Conservation (phyloP, 768 basidiomycete species). For the Cantharellus anzutake region DNA sequence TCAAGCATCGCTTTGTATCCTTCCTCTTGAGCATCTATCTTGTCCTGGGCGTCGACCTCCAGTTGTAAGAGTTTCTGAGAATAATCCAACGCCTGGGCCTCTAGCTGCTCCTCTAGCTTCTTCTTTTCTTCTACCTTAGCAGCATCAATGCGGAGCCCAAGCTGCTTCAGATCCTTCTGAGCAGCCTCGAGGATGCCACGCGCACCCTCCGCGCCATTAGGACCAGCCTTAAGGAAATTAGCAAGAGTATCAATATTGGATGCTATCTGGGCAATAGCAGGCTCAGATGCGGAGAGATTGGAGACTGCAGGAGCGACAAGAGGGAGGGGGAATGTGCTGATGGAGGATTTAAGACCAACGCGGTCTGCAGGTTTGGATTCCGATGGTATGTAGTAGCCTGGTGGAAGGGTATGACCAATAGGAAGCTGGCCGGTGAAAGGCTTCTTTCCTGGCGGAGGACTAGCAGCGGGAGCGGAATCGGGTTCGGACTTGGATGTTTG, state of each 20-base stretch:
- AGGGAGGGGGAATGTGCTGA: slow-evolving; percentile 31
- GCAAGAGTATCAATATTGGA: slow-evolving; percentile 85
- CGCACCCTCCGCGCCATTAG: slow-evolving; percentile 38
- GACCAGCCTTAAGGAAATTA: slow-evolving; percentile 58
- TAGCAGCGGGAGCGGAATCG: slow-evolving; percentile 15
- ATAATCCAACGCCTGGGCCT: slow-evolving; percentile 71
- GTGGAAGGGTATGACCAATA: slow-evolving; percentile 87
- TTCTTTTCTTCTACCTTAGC: slow-evolving; percentile 62
- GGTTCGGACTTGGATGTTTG: neutral
- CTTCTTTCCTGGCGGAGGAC: slow-evolving; percentile 17
- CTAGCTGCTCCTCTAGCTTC: slow-evolving; percentile 44
- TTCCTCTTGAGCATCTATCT: slow-evolving; percentile 69
- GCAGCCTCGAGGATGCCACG: slow-evolving; percentile 62
- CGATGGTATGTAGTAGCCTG: slow-evolving; percentile 54
- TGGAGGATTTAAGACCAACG: slow-evolving; percentile 14
- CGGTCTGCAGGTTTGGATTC: slow-evolving; percentile 25
- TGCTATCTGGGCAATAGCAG: slow-evolving; percentile 84
- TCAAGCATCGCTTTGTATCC: slow-evolving; percentile 69
- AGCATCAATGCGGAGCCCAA: slow-evolving; percentile 58
- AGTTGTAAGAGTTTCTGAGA: slow-evolving; percentile 58
- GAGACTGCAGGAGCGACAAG: slow-evolving; percentile 65
- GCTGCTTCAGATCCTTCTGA: slow-evolving; percentile 56
- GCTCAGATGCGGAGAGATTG: slow-evolving; percentile 56
- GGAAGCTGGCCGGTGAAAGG: slow-evolving; percentile 55
- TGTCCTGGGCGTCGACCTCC: slow-evolving; percentile 73